Conservation (phyloP, 2,329 filamentous ascomycete species). For the Magnaporthales sp. region DNA sequence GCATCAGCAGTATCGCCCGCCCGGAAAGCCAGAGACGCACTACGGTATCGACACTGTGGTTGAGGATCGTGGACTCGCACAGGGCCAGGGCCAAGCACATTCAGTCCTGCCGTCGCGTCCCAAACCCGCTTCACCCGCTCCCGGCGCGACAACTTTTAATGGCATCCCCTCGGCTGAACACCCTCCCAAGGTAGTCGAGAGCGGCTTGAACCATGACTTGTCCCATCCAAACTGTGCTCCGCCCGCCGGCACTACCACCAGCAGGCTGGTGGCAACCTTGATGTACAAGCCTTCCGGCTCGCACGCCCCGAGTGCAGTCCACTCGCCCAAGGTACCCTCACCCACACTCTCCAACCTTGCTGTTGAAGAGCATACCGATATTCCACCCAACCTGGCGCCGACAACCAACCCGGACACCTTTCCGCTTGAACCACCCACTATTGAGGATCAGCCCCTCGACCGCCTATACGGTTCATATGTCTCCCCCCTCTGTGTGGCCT, state of each 20-base stretch:
- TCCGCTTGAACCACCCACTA: slow-evolving; percentile 48
- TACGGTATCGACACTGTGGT: slow-evolving; percentile 59
- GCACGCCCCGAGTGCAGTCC: slow-evolving; percentile 22
- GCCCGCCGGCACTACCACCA: slow-evolving; percentile 29
- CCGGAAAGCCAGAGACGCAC: slow-evolving; percentile 42
- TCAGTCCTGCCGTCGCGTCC: slow-evolving; percentile 31
- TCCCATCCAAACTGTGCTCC: slow-evolving; percentile 57
- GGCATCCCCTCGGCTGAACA: slow-evolving; percentile 51
- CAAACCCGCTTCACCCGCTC: not conserved
- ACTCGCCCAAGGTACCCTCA: slow-evolving; percentile 25
- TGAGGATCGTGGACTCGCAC: slow-evolving; percentile 30
- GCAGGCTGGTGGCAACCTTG: slow-evolving; percentile 51
- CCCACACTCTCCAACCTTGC: slow-evolving; percentile 1
- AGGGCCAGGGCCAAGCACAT: not conserved
- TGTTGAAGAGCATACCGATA: slow-evolving; percentile 22
- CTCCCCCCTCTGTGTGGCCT: slow-evolving; percentile 55
- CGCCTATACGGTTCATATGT: slow-evolving; percentile 59
- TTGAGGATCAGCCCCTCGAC: slow-evolving; percentile 51
- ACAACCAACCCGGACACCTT: slow-evolving; percentile 49
- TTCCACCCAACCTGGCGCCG: slow-evolving; percentile 49
- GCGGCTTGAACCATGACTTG: slow-evolving; percentile 51
- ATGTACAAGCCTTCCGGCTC: slow-evolving; percentile 42
- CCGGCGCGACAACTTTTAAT: slow-evolving; percentile 32
- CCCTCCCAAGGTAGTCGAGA: slow-evolving; percentile 52
- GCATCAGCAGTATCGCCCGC: slow-evolving; percentile 54